Base-by-base conservation (phyloP, 495 filamentous ascomycete species). In the Neurospora sp. region DNA sequence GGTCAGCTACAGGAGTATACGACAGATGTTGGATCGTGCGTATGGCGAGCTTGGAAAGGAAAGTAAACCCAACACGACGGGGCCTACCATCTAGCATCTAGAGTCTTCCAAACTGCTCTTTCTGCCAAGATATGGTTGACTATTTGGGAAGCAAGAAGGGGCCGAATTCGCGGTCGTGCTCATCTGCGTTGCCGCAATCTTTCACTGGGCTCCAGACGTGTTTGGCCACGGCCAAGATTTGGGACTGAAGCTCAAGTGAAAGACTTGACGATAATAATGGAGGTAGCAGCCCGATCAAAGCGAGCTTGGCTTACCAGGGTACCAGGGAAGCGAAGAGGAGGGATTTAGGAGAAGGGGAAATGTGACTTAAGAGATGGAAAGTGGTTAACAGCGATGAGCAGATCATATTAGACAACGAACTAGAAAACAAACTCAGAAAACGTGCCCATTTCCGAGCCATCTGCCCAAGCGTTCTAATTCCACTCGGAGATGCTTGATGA, bases 1-100 rank as follows among this genome's bases (percentile, higher is more conserved):
- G 41, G 90, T 97, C 46, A 93, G 87, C 70, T 99, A 95, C 79
- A 90, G 91, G 78, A 96, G 98, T 77, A 75, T 98, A 71, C 94
- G 93, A 86, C 89, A 92, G 75, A 90, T 89, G 69, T 81, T 94
- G 41, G 90, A 93, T 72, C 87, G 86, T 40, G 89, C 93, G n/a
- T 98, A 94, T 82, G 87, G 88, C 77, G 93, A 97, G 48, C 81
- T 98, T 59, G 77, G 89, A 72, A 93, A 91, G 80, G 85, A 85
- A 42, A 79, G 78, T 74, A 80, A 79, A 70, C 71, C 74, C 42
- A 76, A 75, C 59, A 75, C 76, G 69, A 74, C 78, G 14, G 79
- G 79, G 40, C 73, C 59, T 41, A 18, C 53, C 27, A 61, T 74
- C 20, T 73, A 37, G 20, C 7, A 10, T 5, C 40, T 44, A 27